Conservation (phyloP, 2,329 filamentous ascomycete genomes). For the Juglanconis oblonga region DNA sequence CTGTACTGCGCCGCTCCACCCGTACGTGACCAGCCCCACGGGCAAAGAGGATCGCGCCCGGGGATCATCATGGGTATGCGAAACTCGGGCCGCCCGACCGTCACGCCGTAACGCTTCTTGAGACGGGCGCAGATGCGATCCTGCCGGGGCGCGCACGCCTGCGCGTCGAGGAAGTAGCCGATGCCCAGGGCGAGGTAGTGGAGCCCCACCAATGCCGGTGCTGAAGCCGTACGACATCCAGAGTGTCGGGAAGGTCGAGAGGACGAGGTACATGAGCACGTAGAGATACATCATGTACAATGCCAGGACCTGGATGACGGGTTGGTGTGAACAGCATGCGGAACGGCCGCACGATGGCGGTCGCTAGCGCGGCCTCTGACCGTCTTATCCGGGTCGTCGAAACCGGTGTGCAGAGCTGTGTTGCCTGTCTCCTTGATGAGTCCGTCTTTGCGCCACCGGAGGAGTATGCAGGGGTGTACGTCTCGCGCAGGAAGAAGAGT, state of each 20-base stretch:
- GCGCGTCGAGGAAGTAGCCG: constrained; percentile 35
- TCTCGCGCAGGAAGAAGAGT: constrained; percentile 61
- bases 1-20: constrained; percentile 41
- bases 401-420: constrained; percentile 42
- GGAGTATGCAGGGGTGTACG: constrained; percentile 63
- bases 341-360: constrained; percentile 45
- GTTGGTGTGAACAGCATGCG: constrained; percentile 49
- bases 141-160: constrained; percentile 40
- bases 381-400: constrained; percentile 42
- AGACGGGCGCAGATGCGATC: constrained; percentile 44
- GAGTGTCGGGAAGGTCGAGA: constrained; percentile 46
- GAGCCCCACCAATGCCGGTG: constrained; percentile 31
- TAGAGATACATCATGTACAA: constrained; percentile 52
- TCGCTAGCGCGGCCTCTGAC: constrained; percentile 32
- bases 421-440: constrained; percentile 60
- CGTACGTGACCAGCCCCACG: constrained; percentile 42
- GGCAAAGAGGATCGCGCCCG: constrained; percentile 46
- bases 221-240: constrained; percentile 38
- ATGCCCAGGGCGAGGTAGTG: constrained; percentile 36
- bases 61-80: constrained; percentile 42
- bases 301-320: constrained; percentile 50
- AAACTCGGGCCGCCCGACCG: constrained; percentile 37
- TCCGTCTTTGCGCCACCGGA: constrained; percentile 49
- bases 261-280: constrained; percentile 48
- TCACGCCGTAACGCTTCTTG: constrained; percentile 34